Evolutionary conservation across 768 basidiomycete species (phyloP).

Genomic region (Kwoniella sp.): DNA sequence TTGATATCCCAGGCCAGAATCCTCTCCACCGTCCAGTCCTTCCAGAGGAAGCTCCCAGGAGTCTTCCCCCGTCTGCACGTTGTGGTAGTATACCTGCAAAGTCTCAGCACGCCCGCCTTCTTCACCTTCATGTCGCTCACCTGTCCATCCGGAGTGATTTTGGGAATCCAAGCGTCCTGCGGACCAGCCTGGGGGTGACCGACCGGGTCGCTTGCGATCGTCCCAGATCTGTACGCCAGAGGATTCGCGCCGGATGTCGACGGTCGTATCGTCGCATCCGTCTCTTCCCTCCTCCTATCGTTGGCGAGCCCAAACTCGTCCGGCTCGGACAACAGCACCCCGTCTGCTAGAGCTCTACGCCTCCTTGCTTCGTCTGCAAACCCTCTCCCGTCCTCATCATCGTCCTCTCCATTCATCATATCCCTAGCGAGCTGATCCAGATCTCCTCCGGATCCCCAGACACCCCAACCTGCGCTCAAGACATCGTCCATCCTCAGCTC

Average conservation of each 20-base stretch:
- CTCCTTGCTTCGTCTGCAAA: slow-evolving; percentile 2
- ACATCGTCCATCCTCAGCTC: slow-evolving; percentile 19
- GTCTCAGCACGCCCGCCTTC: neutral
- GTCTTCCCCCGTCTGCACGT: slow-evolving; percentile 59
- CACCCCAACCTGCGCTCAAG: slow-evolving; percentile 9
- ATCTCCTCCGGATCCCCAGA: slow-evolving; percentile 15
- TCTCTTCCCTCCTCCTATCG: slow-evolving; percentile 21
- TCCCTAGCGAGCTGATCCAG: slow-evolving; percentile 36
- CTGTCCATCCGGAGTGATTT: slow-evolving; percentile 75
- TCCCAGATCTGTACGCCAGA: no score
- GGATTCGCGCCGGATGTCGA: no score
- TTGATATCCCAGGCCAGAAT: neutral
- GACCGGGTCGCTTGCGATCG: no score
- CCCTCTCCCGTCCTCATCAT: slow-evolving; percentile 4
- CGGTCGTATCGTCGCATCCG: slow-evolving; percentile 24
- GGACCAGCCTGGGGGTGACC: no score
- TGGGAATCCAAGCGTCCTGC: slow-evolving; percentile 79
- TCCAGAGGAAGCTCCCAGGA: slow-evolving; percentile 70
- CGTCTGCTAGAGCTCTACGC: slow-evolving; percentile 7
- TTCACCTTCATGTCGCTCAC: slow-evolving; percentile 52
- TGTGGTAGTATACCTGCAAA: slow-evolving; percentile 84
- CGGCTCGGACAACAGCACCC: neutral
- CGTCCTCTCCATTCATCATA: slow-evolving; percentile 30
- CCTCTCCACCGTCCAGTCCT: slow-evolving; percentile 13
- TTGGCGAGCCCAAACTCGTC: slow-evolving; percentile 6